Base-by-base conservation (phyloP, 2,329 filamentous ascomycete species). In the Aspergillus hortae region DNA sequence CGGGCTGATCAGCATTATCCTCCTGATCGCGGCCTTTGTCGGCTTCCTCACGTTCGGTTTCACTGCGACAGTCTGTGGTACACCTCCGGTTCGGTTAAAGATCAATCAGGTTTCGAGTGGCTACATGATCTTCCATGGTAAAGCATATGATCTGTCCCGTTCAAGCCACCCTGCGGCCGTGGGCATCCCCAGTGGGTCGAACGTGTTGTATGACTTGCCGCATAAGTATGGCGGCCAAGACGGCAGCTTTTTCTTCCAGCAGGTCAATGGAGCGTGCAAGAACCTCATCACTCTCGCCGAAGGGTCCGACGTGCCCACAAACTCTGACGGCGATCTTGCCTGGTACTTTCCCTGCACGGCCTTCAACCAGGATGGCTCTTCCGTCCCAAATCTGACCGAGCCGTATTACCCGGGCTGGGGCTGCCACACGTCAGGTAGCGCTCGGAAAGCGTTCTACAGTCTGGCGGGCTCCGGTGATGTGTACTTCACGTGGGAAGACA, bases 41-140 rank as follows among this genome's bases (percentile, higher is more conserved):
- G 94, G 94, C 66, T 99, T 92, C 75, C 77, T 99, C 49, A 99
- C 94, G 0, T 99, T 99, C 65, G 94, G 94, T 42, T 99, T 99
- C 73, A 97, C 90, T 4, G 82, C 88, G 55, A 86, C 86, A 4
- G 94, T 99, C 15, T 99, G 94, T 70, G 85, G 88, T 14, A 72
- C 75, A 2, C 86, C 90, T 7, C 83, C 85, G 23, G 75, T 84
- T 41, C 86, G 92, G 53, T 76, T 97, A 49, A 87, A 86, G 56
- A 81, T 90, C 67, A 97, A 97, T 71, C 78, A 95, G 55, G 90
- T 99, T 51, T 82, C 81, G 48, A 70, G 66, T 6, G 90, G 90
- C 11, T 96, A 90, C 75, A 92, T 99, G 89, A 97, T 99, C 60
- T 94, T 96, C 68, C 92, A 99, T 63, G 94, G 94, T 49, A 81